These are phyloP conservation scores for Allodekkera sacchari DNA, from an alignment of 805 yeast species.

Conservation along the genomic window DNA sequence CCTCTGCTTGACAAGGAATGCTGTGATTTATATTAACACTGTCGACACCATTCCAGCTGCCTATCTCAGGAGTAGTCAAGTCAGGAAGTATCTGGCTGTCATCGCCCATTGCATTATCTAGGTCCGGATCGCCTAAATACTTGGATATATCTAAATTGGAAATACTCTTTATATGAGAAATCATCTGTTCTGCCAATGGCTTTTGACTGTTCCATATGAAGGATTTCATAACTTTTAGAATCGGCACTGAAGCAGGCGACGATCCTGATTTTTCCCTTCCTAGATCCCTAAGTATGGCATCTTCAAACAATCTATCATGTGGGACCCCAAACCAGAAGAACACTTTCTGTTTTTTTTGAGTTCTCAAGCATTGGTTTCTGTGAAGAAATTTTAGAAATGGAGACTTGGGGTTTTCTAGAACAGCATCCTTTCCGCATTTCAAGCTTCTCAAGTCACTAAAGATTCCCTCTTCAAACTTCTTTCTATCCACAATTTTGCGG, in stretches of 20 bases:
- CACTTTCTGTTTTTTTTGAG: conserved; percentile 95
- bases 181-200: conserved; percentile 48
- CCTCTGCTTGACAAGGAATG: no score
- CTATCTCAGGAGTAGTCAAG: not conserved
- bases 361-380: conserved; percentile 78
- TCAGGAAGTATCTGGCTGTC: not conserved
- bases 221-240: conserved; percentile 70
- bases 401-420: conserved; percentile 80
- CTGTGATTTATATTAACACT: no score
- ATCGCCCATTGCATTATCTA: not conserved
- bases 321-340: conserved; percentile 96
- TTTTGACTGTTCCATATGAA: conserved; percentile 53
- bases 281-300: conserved; percentile 87
- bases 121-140: not conserved
- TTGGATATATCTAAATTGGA: conserved; percentile 6
- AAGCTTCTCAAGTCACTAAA: conserved; percentile 84
- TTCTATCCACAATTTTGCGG: conserved; percentile 71
- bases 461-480: conserved; percentile 94
- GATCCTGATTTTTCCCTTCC: conserved; percentile 63
- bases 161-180: conserved; percentile 13
- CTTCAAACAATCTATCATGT: conserved; percentile 85
- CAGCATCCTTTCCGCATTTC: conserved; percentile 81
- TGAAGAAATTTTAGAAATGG: conserved; percentile 76
- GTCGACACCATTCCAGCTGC: not conserved
- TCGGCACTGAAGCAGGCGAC: conserved; percentile 63